A percentile compares a stretch with the other conserved stretches of the same genome.
These are phyloP conservation scores for Nitzschia sp. DNA, from an alignment of 108 stramenopile species.

Conservation along the genomic window DNA sequence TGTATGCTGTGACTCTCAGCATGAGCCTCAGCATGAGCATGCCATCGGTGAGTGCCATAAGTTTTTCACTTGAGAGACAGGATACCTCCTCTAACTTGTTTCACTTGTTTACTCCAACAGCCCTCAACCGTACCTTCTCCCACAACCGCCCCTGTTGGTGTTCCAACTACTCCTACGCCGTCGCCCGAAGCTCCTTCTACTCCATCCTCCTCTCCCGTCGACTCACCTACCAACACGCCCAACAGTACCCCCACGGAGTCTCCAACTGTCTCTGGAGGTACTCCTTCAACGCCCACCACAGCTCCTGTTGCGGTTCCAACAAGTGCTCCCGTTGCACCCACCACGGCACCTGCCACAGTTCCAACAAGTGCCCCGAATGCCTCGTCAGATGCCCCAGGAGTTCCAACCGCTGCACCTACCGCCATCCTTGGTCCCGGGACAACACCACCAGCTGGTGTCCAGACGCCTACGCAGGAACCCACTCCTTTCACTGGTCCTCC, in stretches of 20 bases:
- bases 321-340: not conserved
- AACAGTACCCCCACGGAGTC: not conserved
- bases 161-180: not conserved
- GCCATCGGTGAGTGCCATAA: not conserved
- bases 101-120: too few relatives aligned
- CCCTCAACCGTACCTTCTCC: too few relatives aligned
- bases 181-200: not conserved
- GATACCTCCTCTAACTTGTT: not conserved
- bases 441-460: not conserved
- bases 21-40: slow-evolving; percentile 20
- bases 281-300: not conserved
- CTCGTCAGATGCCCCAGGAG: not conserved
- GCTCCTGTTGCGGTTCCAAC: not conserved
- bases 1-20: not conserved
- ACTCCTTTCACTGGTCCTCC: not conserved
- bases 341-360: not conserved
- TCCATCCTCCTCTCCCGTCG: not conserved
- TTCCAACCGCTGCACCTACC: not conserved
- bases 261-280: not conserved
- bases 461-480: not conserved
- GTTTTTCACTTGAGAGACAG: not conserved
- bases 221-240: not conserved
- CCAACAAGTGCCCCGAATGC: not conserved
- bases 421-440: not conserved
- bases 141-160: not conserved